Base-by-base conservation (phyloP, 75 land plant genomes). In the Ceratopteris richardii region DNA sequence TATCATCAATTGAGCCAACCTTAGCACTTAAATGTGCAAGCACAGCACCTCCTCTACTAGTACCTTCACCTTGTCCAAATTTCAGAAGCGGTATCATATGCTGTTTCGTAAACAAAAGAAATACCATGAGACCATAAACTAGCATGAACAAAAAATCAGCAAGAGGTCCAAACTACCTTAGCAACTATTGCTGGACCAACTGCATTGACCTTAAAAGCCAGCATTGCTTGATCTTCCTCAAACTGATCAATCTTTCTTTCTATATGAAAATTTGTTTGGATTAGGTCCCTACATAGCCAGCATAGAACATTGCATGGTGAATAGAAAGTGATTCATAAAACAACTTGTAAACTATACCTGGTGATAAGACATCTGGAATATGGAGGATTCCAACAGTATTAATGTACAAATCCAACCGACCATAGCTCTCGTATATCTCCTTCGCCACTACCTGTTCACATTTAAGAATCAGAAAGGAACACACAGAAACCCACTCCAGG, bases 321-420 rank as follows among this genome's bases (percentile, higher is more conserved):
- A n/a, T n/a, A n/a, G n/a, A n/a, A n/a, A n/a, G n/a, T n/a, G n/a
- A n/a, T n/a, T n/a, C n/a, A n/a, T n/a, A n/a, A n/a, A n/a, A n/a
- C n/a, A n/a, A n/a, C n/a, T n/a, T n/a, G n/a, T n/a, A 53, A 9
- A n/a, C n/a, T 62, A 53, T 59, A 94, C 99, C 99, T 76, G 99
- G 99, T 53, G 81, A 78, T 46, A 89, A 19, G 1, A 85, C 65
- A 66, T 76, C 56, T 22, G 86, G 83, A 44, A 86, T 80, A 51
- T 89, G 93, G 33, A 94, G 88, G 36, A 94, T 76, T 43, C 99
- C 99, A 36, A 96, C 85, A 33, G 96, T 71, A 66, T 94, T 90
- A 14, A 94, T 67, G 14, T 90, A 75, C 60, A 94, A 73, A 57
- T 86, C 93, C 19, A 94, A 42, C 54, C 64, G 62, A 3, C 88